A percentile compares a stretch with the other conserved stretches of the same genome.
Evolutionary conservation across 371 early-diverging fungal genomes (phyloP).

Genomic region (Apophysomyces elegans): DNA sequence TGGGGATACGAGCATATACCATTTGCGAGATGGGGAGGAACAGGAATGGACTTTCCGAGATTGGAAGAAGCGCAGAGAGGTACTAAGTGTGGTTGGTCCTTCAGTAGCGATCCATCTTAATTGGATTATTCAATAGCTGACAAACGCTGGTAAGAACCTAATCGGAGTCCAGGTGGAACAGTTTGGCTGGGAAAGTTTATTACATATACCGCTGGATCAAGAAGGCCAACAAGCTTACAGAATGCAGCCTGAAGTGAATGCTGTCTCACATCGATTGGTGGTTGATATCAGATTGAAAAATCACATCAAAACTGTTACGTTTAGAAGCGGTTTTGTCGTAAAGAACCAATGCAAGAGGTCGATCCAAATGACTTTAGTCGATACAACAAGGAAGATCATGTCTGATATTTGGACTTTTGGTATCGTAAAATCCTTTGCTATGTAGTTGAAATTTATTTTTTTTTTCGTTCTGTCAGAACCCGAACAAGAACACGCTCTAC

Average conservation of each 20-base stretch:
- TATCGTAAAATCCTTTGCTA: conserved; percentile 15
- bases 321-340: conserved; percentile 72
- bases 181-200: conserved; percentile 74
- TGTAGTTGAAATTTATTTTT: background rate
- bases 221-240: conserved; percentile 70
- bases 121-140: conserved; percentile 15
- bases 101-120: background rate
- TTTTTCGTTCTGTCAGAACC: conserved; percentile 38
- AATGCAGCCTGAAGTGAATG: conserved; percentile 65
- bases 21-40: conserved; percentile 59
- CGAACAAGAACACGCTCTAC: conserved; percentile 63
- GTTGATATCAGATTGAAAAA: conserved; percentile 75
- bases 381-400: conserved; percentile 43
- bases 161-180: conserved; percentile 74
- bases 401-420: conserved; percentile 33
- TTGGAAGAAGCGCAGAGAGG: conserved; percentile 80
- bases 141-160: conserved; percentile 52
- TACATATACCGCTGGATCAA: conserved; percentile 72
- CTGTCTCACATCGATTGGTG: conserved; percentile 69
- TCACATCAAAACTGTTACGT: conserved; percentile 79
- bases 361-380: conserved; percentile 65
- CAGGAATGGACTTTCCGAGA: conserved; percentile 84
- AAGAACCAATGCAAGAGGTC: conserved; percentile 62
- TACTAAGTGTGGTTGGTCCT: conserved; percentile 12
- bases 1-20: conserved; percentile 48